phyloP scores from a whole-genome alignment of 371 early-diverging fungal genomes.

The Rhizomucor pusillus region DNA sequence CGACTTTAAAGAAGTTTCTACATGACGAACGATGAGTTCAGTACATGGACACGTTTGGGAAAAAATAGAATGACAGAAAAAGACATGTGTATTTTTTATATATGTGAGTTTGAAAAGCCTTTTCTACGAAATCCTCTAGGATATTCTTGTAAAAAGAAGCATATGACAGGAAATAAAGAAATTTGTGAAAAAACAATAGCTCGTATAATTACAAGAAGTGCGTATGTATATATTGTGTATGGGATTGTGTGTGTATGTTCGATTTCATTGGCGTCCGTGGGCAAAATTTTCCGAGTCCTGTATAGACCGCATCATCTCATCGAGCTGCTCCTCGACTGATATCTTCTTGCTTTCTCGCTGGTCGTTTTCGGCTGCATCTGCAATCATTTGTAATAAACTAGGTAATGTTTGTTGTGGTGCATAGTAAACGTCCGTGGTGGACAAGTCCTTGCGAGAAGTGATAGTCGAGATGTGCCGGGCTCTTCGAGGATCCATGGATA shows the following conservation, averaged over 20 bases:
- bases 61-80: too few relatives aligned
- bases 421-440: conserved; percentile 23
- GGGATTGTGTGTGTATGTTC: background rate
- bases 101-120: too few relatives aligned
- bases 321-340: conserved; percentile 20
- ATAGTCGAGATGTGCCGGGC: conserved; percentile 16
- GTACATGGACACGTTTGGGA: too few relatives aligned
- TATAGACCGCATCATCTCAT: conserved; percentile 24
- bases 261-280: background rate
- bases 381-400: conserved; percentile 22
- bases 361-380: conserved; percentile 7
- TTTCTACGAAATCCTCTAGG: too few relatives aligned
- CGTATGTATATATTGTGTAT: background rate
- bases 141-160: background rate
- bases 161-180: conserved; percentile 5
- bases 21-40: too few relatives aligned
- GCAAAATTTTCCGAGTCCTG: background rate
- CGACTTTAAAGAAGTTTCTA: too few relatives aligned
- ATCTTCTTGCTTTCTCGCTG: conserved; percentile 1
- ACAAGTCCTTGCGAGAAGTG: conserved; percentile 8
- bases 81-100: too few relatives aligned
- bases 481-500: conserved; percentile 9
- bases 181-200: conserved; percentile 1
- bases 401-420: conserved; percentile 25
- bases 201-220: background rate